These are phyloP conservation scores for Plectosphaerella cucumerina DNA, from an alignment of 2,329 filamentous ascomycete species.

Conservation along the genomic window DNA sequence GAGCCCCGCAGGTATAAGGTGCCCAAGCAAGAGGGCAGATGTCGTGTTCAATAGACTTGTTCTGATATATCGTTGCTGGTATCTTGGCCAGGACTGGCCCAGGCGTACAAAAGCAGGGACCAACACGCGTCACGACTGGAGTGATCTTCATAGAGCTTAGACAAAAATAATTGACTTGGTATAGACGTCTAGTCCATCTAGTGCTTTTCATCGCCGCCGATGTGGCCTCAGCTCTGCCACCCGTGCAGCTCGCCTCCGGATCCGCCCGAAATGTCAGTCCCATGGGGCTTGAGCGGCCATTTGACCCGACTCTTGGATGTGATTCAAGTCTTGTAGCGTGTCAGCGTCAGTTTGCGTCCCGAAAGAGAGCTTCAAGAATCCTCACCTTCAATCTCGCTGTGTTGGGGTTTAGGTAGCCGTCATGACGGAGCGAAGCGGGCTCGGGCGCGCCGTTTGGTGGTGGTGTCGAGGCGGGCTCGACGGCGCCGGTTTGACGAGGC, in stretches of 20 bases:
- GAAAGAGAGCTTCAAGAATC: background rate
- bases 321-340: background rate
- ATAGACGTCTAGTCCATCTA: background rate
- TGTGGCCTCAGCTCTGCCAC: background rate
- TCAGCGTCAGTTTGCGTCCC: background rate
- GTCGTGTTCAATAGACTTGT: too few relatives aligned
- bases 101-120: too few relatives aligned
- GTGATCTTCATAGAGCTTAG: too few relatives aligned
- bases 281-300: background rate
- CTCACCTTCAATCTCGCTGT: slow-evolving; percentile 14
- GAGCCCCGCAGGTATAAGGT: too few relatives aligned
- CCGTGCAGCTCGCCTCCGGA: background rate
- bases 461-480: slow-evolving; percentile 40
- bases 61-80: too few relatives aligned
- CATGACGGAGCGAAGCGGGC: slow-evolving; percentile 66
- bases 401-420: slow-evolving; percentile 50
- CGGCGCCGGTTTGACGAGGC: slow-evolving; percentile 40
- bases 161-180: background rate
- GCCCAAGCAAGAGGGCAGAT: too few relatives aligned
- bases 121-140: too few relatives aligned
- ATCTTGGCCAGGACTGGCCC: too few relatives aligned
- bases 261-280: background rate
- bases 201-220: background rate
- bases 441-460: slow-evolving; percentile 56
- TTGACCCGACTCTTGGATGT: background rate